Conservation (phyloP, 2,329 filamentous ascomycete species). For the Cladophialophora immunda region DNA sequence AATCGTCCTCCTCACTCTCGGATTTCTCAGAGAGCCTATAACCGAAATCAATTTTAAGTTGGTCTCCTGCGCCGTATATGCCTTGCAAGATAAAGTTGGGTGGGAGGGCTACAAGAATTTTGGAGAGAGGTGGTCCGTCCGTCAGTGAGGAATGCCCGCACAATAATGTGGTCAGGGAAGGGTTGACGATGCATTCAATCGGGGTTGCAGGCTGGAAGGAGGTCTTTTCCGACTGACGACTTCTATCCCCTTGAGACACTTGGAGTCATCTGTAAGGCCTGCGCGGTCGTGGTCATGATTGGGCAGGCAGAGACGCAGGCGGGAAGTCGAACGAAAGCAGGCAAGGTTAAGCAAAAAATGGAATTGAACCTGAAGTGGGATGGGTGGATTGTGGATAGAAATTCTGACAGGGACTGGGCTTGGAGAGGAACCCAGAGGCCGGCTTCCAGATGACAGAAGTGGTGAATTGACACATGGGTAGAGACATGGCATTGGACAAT, state of each 20-base stretch:
- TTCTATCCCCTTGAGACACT: constrained; percentile 32
- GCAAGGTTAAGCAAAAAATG: constrained; percentile 24
- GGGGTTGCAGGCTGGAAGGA: constrained; percentile 8
- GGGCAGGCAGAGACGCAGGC: constrained; percentile 28
- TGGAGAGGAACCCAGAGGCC: constrained; percentile 17
- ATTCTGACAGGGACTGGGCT: constrained; percentile 34
- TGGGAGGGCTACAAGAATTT: background rate
- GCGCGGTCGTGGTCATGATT: constrained; percentile 29
- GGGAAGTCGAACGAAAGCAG: constrained; percentile 18
- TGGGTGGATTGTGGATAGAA: constrained; percentile 26
- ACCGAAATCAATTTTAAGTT: constrained; percentile 1
- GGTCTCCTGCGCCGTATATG: constrained; percentile 7
- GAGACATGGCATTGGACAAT: constrained; percentile 18
- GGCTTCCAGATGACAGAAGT: constrained; percentile 12
- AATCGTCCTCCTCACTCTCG: constrained; percentile 14
- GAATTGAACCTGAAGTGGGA: constrained; percentile 21
- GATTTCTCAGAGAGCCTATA: background rate
- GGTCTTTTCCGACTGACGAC: constrained; percentile 4
- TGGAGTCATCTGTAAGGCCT: constrained; percentile 28
- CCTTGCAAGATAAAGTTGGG: background rate
- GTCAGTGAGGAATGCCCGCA: constrained; percentile 28
- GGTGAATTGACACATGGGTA: constrained; percentile 24
- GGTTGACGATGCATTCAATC: constrained; percentile 15
- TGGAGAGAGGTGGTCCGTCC: constrained; percentile 26
- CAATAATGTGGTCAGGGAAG: constrained; percentile 18